Evolutionary conservation across 139 green algal species (phyloP).

Genomic region (Prasinococcaceae sp.): DNA sequence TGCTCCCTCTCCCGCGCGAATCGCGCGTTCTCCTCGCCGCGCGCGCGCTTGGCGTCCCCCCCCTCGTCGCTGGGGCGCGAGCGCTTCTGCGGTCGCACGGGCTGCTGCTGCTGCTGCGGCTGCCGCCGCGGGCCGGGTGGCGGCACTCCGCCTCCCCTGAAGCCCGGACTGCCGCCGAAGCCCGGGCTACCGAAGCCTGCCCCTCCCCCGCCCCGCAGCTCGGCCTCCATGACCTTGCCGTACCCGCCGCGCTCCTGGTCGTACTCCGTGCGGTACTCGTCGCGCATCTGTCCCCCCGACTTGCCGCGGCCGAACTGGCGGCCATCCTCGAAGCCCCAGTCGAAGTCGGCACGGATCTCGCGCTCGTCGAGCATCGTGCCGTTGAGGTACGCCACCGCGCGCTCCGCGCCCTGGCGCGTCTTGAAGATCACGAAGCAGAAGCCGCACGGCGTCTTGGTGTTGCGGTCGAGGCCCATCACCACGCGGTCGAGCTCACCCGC

Average conservation of each 20-base stretch:
- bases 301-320: slow-evolving; percentile 83
- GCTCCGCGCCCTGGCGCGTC: slow-evolving; percentile 56
- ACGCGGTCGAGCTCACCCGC: slow-evolving; percentile 70
- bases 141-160: background rate
- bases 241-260: slow-evolving; percentile 73
- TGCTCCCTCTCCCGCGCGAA: background rate
- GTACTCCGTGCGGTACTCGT: slow-evolving; percentile 90
- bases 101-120: too few species aligned
- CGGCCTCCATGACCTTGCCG: slow-evolving; percentile 30
- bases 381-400: slow-evolving; percentile 72
- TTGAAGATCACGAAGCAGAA: slow-evolving; percentile 88
- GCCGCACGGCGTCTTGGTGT: slow-evolving; percentile 81
- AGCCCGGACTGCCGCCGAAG: background rate
- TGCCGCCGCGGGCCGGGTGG: too few species aligned
- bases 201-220: slow-evolving; percentile 17
- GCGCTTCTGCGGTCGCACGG: too few species aligned
- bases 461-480: slow-evolving; percentile 91
- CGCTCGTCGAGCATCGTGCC: slow-evolving; percentile 85
- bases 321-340: slow-evolving; percentile 94
- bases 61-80: too few species aligned
- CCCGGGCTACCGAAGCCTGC: background rate
- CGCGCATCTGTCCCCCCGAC: slow-evolving; percentile 73
- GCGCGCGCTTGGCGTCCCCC: background rate
- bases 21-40: background rate
- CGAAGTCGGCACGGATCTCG: slow-evolving; percentile 83